A percentile compares a stretch with the other conserved stretches of the same genome.
These are phyloP conservation scores for Penicillium concentricum DNA, from an alignment of 2,329 filamentous ascomycete genomes.

Conservation along the genomic window DNA sequence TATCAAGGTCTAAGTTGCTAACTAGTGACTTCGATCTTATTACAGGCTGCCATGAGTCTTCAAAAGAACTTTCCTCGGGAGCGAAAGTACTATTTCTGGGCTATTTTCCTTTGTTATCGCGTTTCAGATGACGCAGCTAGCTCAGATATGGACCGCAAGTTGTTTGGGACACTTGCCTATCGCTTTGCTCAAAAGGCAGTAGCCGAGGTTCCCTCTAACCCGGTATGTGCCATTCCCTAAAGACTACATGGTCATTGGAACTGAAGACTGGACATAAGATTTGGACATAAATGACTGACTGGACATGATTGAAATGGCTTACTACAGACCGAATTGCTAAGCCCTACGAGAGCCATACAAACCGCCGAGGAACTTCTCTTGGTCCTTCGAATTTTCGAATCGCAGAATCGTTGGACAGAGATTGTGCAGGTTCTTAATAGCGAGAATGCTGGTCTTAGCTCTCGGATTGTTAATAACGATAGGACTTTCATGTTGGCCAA, in stretches of 20 bases:
- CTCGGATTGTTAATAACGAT: slow-evolving; percentile 45
- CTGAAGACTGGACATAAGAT: not conserved
- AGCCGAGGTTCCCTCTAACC: slow-evolving; percentile 42
- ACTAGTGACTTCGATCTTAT: not conserved
- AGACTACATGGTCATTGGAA: not conserved
- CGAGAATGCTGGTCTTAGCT: slow-evolving; percentile 42
- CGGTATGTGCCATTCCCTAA: slow-evolving; percentile 34
- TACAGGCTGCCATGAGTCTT: slow-evolving; percentile 50
- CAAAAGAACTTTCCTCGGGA: slow-evolving; percentile 50
- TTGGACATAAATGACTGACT: not conserved
- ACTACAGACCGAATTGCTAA: slow-evolving; percentile 41
- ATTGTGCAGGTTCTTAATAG: slow-evolving; percentile 44
- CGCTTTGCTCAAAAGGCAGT: slow-evolving; percentile 51
- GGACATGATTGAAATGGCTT: slow-evolving; percentile 1
- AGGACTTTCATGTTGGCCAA: slow-evolving; percentile 43
- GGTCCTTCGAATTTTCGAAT: slow-evolving; percentile 45
- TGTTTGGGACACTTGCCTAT: slow-evolving; percentile 52
- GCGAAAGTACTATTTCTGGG: slow-evolving; percentile 51
- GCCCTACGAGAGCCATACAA: slow-evolving; percentile 46
- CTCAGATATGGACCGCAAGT: slow-evolving; percentile 44
- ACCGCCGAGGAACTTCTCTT: slow-evolving; percentile 48
- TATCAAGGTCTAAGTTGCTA: not conserved
- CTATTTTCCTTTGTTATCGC: slow-evolving; percentile 48
- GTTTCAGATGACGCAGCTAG: slow-evolving; percentile 37
- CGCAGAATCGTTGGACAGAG: slow-evolving; percentile 42